A percentile compares a stretch with the other conserved stretches of the same genome.
Evolutionary conservation across 352 stramenopile genomes (phyloP).

Genomic region (Blastocystis sp.): DNA sequence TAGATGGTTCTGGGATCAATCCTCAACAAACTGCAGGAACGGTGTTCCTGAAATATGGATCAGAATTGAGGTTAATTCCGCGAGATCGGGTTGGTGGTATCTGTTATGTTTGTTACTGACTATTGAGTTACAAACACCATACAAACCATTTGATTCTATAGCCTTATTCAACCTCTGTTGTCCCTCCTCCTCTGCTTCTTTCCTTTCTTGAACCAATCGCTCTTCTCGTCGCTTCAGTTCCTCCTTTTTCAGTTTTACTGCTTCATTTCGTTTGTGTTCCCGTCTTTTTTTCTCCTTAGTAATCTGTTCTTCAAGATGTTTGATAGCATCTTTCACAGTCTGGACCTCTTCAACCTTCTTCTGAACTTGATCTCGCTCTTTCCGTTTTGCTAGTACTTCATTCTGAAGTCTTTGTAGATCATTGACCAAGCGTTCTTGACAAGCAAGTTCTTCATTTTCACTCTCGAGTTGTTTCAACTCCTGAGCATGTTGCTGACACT

Average conservation of each 20-base stretch:
- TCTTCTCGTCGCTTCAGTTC: not conserved
- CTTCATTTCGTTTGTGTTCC: not conserved
- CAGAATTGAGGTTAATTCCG: conserved; percentile 75
- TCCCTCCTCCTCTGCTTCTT: not conserved
- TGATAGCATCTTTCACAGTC: not conserved
- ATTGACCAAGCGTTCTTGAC: not conserved
- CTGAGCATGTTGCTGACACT: not conserved
- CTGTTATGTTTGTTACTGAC: conserved; percentile 20
- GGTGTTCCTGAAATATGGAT: conserved; percentile 77
- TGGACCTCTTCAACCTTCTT: not conserved
- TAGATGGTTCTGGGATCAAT: conserved; percentile 78
- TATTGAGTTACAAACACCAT: not conserved
- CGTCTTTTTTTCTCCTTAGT: not conserved
- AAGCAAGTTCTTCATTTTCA: not conserved
- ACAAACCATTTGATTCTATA: not conserved
- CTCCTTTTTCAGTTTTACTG: not conserved
- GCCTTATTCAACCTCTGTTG: not conserved
- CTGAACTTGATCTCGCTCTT: not conserved
- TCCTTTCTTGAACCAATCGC: no score
- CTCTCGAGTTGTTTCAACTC: not conserved
- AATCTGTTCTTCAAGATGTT: not conserved
- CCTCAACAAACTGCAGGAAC: conserved; percentile 75
- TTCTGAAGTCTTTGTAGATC: not conserved
- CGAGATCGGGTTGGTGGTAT: conserved; percentile 72
- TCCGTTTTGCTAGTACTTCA: not conserved